Conservation (phyloP, 495 filamentous ascomycete species). For the Podospora australis region DNA sequence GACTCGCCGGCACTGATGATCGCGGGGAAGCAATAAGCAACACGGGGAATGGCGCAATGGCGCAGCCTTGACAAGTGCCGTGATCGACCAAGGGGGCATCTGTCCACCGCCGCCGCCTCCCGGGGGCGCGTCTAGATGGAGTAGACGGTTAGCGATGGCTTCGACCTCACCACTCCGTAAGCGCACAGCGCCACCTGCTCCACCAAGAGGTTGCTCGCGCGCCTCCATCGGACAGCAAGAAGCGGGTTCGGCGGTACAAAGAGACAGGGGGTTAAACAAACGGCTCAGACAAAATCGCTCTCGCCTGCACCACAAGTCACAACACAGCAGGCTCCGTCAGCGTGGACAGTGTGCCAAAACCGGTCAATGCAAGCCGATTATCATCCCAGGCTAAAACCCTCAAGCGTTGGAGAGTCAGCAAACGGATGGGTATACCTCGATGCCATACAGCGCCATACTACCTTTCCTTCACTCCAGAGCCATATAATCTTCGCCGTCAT, state of each 20-base stretch:
- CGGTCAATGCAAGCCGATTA: constrained; percentile 12
- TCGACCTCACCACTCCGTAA: neutral
- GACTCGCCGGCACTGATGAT: constrained; percentile 21
- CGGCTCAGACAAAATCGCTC: neutral
- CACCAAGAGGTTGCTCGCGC: constrained; percentile 5
- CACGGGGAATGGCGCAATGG: constrained; percentile 16
- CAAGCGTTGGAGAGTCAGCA: constrained; percentile 7
- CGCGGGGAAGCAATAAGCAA: constrained; percentile 16
- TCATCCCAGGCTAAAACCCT: constrained; percentile 12
- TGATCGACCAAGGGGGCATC: constrained; percentile 8
- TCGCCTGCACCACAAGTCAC: no score
- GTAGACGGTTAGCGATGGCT: constrained; percentile 3
- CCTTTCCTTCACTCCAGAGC: no score
- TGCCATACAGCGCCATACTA: no score
- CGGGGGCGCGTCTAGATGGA: constrained; percentile 2
- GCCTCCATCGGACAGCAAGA: constrained; percentile 5
- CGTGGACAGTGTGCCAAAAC: constrained; percentile 7
- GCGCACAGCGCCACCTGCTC: constrained; percentile 12
- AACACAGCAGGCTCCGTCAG: neutral
- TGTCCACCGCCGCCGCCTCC: constrained; percentile 11
- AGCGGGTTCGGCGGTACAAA: constrained; percentile 5
- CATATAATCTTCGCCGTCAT: no score
- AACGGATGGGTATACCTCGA: neutral
- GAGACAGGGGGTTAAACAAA: neutral
- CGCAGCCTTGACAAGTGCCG: constrained; percentile 23